Conservation (phyloP, 106 monocot species). For the Amphibolis antarctica region DNA sequence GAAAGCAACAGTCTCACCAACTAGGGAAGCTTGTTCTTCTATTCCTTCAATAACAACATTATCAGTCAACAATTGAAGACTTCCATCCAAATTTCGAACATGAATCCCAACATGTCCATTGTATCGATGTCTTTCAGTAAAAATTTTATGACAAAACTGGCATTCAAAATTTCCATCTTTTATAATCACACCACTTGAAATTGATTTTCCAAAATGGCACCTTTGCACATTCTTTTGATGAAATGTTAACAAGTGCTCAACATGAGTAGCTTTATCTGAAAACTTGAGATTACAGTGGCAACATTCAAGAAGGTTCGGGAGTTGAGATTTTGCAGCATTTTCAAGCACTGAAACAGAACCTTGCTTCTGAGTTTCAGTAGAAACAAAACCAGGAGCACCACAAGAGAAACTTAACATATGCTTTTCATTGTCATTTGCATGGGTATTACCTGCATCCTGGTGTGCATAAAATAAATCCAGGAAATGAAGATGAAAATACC, state of each 20-base stretch:
- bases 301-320: constrained; percentile 8
- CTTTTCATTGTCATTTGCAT: neutral
- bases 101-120: constrained; percentile 25
- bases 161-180: constrained; percentile 18
- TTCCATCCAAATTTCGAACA: constrained; percentile 7
- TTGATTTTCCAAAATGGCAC: constrained; percentile 6
- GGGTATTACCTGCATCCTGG: constrained; percentile 13
- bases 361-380: constrained; percentile 8
- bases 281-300: constrained; percentile 13
- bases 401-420: neutral
- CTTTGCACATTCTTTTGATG: constrained; percentile 2
- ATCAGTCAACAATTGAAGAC: constrained; percentile 7
- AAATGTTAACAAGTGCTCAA: constrained; percentile 7
- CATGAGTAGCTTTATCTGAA: constrained; percentile 10
- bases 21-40: neutral
- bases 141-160: constrained; percentile 18
- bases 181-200: constrained; percentile 16
- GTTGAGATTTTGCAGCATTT: neutral
- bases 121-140: constrained; percentile 15
- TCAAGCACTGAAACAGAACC: neutral
- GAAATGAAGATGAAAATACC: neutral
- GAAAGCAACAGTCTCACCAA: neutral
- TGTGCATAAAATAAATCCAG: constrained; percentile 4
- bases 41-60: neutral
- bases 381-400: neutral